These are phyloP conservation scores for Verticillium alfalfae DNA, from an alignment of 2,329 filamentous ascomycete genomes.

Conservation along the genomic window DNA sequence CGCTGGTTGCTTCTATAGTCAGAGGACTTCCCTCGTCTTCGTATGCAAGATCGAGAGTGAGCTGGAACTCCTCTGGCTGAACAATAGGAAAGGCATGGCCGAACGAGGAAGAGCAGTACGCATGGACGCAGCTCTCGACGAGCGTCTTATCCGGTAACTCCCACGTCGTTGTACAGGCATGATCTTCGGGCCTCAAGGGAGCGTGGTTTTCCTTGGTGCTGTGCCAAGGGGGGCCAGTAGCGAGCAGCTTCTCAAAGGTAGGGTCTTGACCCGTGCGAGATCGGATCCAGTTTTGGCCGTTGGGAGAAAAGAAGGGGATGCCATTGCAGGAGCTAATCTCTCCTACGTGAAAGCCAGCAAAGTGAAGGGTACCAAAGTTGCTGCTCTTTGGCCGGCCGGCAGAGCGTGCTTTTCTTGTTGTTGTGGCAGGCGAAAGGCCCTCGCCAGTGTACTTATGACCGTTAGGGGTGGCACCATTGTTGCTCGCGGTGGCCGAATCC, in stretches of 20 bases:
- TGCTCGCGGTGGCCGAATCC: conserved; percentile 1
- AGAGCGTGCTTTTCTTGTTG: not conserved
- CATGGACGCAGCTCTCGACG: conserved; percentile 17
- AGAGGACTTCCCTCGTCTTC: conserved; percentile 10
- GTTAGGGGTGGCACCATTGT: conserved; percentile 2
- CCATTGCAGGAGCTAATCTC: conserved; percentile 40
- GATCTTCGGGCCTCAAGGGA: not conserved
- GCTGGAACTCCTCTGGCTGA: conserved; percentile 37
- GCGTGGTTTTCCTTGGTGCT: not conserved
- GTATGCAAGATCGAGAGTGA: conserved; percentile 41
- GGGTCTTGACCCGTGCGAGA: conserved; percentile 34
- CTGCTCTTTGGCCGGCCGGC: not conserved
- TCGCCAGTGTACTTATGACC: not conserved
- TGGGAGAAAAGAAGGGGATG: conserved; percentile 40
- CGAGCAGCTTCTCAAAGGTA: conserved; percentile 15
- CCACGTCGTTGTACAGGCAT: not conserved
- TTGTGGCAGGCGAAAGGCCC: not conserved
- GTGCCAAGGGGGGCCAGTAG: not conserved
- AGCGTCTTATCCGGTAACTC: conserved; percentile 29
- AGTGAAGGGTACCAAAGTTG: conserved; percentile 33
- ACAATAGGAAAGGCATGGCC: conserved; percentile 42
- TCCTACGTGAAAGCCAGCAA: conserved; percentile 40
- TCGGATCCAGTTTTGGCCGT: conserved; percentile 42
- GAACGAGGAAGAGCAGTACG: conserved; percentile 25
- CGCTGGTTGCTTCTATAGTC: conserved; percentile 21